Evolutionary conservation across 371 early-diverging fungal species (phyloP).

Genomic region (Mucor racemosus): DNA sequence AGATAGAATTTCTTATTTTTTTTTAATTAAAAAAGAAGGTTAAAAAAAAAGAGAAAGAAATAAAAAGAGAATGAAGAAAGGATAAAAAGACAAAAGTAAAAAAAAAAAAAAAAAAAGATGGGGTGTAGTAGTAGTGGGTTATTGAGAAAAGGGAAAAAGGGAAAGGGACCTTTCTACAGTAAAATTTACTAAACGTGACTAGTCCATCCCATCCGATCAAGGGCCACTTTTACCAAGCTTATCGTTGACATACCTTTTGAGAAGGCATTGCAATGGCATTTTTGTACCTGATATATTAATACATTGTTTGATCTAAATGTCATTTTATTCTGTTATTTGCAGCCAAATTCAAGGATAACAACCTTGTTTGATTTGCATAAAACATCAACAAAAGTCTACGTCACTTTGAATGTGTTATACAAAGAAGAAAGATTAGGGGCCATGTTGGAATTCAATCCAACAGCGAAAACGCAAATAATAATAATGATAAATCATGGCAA

Average conservation of each 20-base stretch:
- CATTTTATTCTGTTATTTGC: background rate
- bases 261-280: background rate
- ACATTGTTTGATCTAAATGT: background rate
- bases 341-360: background rate
- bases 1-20: background rate
- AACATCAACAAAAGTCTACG: constrained; percentile 5
- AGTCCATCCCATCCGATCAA: constrained; percentile 5
- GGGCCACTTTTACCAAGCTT: background rate
- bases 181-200: constrained; percentile 7
- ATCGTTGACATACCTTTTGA: background rate
- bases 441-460: constrained; percentile 7
- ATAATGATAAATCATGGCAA: no score
- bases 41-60: background rate
- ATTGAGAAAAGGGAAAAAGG: background rate
- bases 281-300: no score
- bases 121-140: background rate
- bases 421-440: constrained; percentile 1
- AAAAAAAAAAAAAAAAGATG: constrained; percentile 6
- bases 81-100: background rate
- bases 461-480: background rate
- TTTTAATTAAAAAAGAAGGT: constrained; percentile 8
- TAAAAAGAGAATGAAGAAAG: background rate
- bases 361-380: constrained; percentile 4
- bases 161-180: constrained; percentile 6
- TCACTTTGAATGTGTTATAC: background rate